These are phyloP conservation scores for Beauveria brongniartii DNA, from an alignment of 2,329 filamentous ascomycete genomes.

Conservation along the genomic window DNA sequence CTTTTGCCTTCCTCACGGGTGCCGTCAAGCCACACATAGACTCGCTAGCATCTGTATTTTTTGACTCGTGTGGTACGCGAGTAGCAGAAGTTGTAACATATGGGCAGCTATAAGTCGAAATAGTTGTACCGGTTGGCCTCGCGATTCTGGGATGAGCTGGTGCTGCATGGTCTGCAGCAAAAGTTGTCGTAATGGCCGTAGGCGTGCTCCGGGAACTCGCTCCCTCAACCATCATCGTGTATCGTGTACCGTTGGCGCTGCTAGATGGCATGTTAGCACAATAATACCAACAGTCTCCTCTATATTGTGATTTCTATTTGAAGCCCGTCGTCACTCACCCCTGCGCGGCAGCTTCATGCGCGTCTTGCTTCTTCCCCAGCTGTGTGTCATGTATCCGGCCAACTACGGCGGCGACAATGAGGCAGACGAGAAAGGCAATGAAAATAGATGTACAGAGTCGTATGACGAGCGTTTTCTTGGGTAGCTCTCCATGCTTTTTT, in stretches of 20 bases:
- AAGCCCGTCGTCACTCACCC: not conserved
- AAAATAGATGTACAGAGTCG: conserved; percentile 8
- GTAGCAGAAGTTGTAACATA: not conserved
- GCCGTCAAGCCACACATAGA: not conserved
- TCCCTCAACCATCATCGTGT: not conserved
- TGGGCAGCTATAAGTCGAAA: conserved; percentile 3
- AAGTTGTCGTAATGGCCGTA: not conserved
- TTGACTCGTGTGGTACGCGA: not conserved
- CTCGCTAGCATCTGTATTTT: not conserved
- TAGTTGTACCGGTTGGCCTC: not conserved
- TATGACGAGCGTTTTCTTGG: conserved; percentile 4
- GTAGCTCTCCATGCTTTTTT: not conserved
- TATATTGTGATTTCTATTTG: no score
- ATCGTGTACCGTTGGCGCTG: not conserved
- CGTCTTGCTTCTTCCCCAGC: not conserved
- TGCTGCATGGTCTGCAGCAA: not conserved
- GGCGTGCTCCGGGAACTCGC: not conserved
- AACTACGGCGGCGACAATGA: conserved; percentile 10
- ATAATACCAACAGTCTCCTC: not conserved
- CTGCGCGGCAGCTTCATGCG: not conserved
- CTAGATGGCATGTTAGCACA: not conserved
- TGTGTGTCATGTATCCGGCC: conserved; percentile 7
- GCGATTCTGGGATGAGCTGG: not conserved
- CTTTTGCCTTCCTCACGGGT: not conserved
- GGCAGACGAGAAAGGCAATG: conserved; percentile 9